Percentiles rank a stretch among this genome's conserved stretches.
These are phyloP conservation scores for Alternaria triticina DNA, from an alignment of 2,329 filamentous ascomycete genomes.

Conservation along the genomic window DNA sequence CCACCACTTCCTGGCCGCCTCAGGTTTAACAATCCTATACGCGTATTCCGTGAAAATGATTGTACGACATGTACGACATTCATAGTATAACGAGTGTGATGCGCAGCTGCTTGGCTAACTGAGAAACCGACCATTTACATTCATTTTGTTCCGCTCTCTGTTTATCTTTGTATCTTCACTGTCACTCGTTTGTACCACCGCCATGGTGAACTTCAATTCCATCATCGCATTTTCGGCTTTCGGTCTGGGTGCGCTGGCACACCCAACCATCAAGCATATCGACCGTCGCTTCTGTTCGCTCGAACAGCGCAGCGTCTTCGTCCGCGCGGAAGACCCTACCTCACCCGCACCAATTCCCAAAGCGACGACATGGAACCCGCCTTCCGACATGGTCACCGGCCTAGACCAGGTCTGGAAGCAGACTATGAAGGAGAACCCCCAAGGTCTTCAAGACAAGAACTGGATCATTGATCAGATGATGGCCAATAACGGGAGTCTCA, in stretches of 20 bases:
- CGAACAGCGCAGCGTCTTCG: conserved; percentile 22
- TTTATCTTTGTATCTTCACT: neutral
- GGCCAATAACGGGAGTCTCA: conserved; percentile 42
- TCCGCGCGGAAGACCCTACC: conserved; percentile 10
- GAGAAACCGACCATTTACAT: neutral
- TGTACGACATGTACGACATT: neutral
- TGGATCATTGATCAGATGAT: conserved; percentile 40
- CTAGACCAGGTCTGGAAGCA: conserved; percentile 36
- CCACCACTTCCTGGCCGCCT: neutral
- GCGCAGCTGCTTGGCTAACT: neutral
- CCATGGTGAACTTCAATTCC: conserved; percentile 26
- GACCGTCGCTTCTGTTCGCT: conserved; percentile 27
- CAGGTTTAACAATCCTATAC: neutral
- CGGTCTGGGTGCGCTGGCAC: conserved; percentile 28
- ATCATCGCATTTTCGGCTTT: conserved; percentile 20
- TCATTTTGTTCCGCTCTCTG: neutral
- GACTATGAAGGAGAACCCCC: conserved; percentile 30
- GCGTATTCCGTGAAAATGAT: no score
- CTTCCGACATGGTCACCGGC: conserved; percentile 28
- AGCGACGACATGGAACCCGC: conserved; percentile 32
- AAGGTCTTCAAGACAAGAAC: conserved; percentile 36
- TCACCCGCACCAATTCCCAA: conserved; percentile 24
- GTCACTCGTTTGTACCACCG: neutral
- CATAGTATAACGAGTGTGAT: neutral
- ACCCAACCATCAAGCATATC: conserved; percentile 33